phyloP scores from a whole-genome alignment of 2,329 filamentous ascomycete species.

The Fusarium albidum region DNA sequence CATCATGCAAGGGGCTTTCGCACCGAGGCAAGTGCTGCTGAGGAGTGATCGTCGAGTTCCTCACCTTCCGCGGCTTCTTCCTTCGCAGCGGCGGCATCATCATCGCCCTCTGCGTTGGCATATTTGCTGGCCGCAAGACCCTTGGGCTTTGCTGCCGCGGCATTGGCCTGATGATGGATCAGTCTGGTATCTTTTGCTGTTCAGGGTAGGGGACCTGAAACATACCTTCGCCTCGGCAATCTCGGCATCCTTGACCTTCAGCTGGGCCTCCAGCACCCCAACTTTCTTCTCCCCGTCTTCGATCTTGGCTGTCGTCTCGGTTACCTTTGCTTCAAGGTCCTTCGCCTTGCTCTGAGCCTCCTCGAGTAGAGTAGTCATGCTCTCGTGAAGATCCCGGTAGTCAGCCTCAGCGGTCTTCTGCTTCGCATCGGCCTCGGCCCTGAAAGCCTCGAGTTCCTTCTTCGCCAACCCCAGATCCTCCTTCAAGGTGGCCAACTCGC shows the following conservation, averaged over 20 bases:
- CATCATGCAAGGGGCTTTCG: conserved; percentile 60
- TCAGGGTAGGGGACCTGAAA: neutral
- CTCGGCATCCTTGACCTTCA: conserved; percentile 71
- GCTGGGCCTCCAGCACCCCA: conserved; percentile 60
- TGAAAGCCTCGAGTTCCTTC: conserved; percentile 63
- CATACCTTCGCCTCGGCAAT: conserved; percentile 67
- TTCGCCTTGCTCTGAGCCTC: conserved; percentile 64
- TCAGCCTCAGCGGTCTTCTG: conserved; percentile 65
- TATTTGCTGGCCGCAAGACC: conserved; percentile 65
- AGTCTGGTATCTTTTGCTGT: neutral
- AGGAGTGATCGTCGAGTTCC: conserved; percentile 68
- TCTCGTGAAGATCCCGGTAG: conserved; percentile 70
- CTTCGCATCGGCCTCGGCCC: conserved; percentile 59
- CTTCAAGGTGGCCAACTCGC: conserved; percentile 45
- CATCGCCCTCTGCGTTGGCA: conserved; percentile 52
- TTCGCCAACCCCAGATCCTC: conserved; percentile 57
- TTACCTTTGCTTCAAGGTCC: conserved; percentile 59
- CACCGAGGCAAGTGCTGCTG: conserved; percentile 73
- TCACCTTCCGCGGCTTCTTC: conserved; percentile 63
- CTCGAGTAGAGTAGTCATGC: conserved; percentile 67
- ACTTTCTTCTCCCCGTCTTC: conserved; percentile 58
- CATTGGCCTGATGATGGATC: conserved; percentile 51
- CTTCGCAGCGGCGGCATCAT: conserved; percentile 45
- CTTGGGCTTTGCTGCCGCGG: conserved; percentile 53
- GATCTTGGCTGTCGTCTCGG: conserved; percentile 53